Base-by-base conservation (phyloP, 2,329 filamentous ascomycete genomes). In the Dothidotthia symphoricarpi region DNA sequence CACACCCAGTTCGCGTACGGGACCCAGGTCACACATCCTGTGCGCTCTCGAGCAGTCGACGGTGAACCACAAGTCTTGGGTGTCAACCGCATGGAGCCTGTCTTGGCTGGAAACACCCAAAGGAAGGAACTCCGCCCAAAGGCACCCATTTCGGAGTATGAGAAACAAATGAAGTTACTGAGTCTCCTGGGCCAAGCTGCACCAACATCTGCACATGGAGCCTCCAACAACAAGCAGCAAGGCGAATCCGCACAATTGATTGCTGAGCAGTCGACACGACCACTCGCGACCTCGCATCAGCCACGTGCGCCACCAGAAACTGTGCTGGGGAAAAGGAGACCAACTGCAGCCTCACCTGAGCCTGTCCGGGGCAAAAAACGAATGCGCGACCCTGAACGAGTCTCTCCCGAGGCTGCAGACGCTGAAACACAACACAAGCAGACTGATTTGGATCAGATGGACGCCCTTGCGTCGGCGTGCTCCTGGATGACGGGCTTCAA, bases 401-500 rank as follows among this genome's bases (percentile, higher is more conserved):
- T 4, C 4, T 22, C 31, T 4, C 34, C 13, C 7, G 34, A 34
- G 13, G 10, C 17, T 1, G 28, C 42, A 1, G 31, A 34, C 16
- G 28, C 28, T 1, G 26, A 31, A 4, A 10, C 19, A 5, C 26
- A 28, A 17, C 12, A 30, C 22, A 29, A 34, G 19, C 34, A 35
- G 19, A 29, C 19, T 10, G 16, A 34, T 16, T 32, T 7, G 11
- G 19, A 24, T 22, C 13, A 33, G 10, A n/a, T 47, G 26, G 32
- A 45, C 14, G 34, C 14, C 17, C 35, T 47, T 7, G 36, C 40
- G 0, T 29, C 41, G 12, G 41, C 47, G 16, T 55, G 51, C 33
- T 28, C 48, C 14, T 59, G 55, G 55, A 57, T 59, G 53, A 47
- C 50, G 33, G 51, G 45, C 5, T 39, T 57, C 9, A 36, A 45